Evolutionary conservation across 257 asterid species (phyloP), one percentile per base, ranked within the genome.

Genomic region (Jacaranda mimosifolia): DNA sequence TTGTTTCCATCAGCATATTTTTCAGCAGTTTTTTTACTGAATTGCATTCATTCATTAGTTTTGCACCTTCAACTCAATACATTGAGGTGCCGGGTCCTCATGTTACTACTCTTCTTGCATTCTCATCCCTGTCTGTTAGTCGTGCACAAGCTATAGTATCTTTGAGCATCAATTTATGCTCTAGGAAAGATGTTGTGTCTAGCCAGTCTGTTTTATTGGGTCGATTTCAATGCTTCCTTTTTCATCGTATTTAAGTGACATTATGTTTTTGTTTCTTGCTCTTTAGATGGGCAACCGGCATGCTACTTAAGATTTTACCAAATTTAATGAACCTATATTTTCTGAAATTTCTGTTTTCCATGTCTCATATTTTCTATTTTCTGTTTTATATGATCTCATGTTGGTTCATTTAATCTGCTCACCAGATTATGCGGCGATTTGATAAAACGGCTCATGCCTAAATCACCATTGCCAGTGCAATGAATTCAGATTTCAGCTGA

Each of bases 11-110:
- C 32, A 26, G 32, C 32, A 26, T 51, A 18, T 5, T 45, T 72
- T 17, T 42, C 13, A 42, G 7, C 26, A 1, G 38, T 57, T 53
- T 69, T 48, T 58, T 62, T 62, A 35, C 39, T 60, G 68, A 63
- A 59, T 78, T 45, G 53, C 75, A 78, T 80, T 75, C 80, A 52
- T 76, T 84, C 63, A 77, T 73, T 84, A 70, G 85, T 74, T 80
- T 52, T 68, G 76, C 74, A 40, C 84, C 75, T 74, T 68, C 53
- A 73, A 13, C 32, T 49, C 62, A 26, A 63, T 63, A 63, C 68
- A 69, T 58, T 11, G 75, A 72, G 74, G 79, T 40, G 77, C 52
- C 56, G 59, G 10, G 76, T 55, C 81, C 4, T 46, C 36, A 63
- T 71, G 9, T 51, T 57, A 57, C n/a, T 55, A 9, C 72, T 43